Percentiles rank a stretch among this genome's conserved stretches.
phyloP scores from a whole-genome alignment of 768 basidiomycete genomes.

The Mycena albidolilacea region DNA sequence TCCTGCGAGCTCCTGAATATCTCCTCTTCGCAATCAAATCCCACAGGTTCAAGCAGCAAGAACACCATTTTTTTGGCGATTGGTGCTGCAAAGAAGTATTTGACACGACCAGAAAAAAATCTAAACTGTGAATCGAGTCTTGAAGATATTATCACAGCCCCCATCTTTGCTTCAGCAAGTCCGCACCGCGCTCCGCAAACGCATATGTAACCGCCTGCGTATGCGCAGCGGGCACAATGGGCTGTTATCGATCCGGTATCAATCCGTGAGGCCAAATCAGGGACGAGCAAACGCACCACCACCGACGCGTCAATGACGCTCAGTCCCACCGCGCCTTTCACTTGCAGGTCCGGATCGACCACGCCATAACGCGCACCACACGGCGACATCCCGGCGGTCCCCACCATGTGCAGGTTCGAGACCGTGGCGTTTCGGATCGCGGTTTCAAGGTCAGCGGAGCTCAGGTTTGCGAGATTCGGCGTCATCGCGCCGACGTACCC shows the following conservation, averaged over 20 bases:
- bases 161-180: slow-evolving; percentile 25
- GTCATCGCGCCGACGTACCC: slow-evolving; percentile 1
- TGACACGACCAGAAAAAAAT: slow-evolving; percentile 15
- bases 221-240: slow-evolving; percentile 14
- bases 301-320: slow-evolving; percentile 23
- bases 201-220: slow-evolving; percentile 18
- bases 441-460: slow-evolving; percentile 1
- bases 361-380: slow-evolving; percentile 7
- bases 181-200: slow-evolving; percentile 21
- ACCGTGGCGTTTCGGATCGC: background rate
- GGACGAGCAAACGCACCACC: slow-evolving; percentile 8
- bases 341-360: slow-evolving; percentile 22
- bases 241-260: slow-evolving; percentile 4
- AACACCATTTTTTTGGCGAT: slow-evolving; percentile 5
- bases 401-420: background rate
- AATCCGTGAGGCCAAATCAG: background rate
- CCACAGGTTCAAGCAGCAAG: slow-evolving; percentile 1
- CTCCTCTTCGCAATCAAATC: too few relatives aligned
- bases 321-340: slow-evolving; percentile 22
- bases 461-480: background rate
- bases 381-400: slow-evolving; percentile 1
- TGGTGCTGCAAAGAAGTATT: slow-evolving; percentile 17
- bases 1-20: too few relatives aligned
- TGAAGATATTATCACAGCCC: slow-evolving; percentile 10
- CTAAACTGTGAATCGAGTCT: slow-evolving; percentile 13